Base-by-base conservation (phyloP, 306 rosid species). In the Cajanus cajan region DNA sequence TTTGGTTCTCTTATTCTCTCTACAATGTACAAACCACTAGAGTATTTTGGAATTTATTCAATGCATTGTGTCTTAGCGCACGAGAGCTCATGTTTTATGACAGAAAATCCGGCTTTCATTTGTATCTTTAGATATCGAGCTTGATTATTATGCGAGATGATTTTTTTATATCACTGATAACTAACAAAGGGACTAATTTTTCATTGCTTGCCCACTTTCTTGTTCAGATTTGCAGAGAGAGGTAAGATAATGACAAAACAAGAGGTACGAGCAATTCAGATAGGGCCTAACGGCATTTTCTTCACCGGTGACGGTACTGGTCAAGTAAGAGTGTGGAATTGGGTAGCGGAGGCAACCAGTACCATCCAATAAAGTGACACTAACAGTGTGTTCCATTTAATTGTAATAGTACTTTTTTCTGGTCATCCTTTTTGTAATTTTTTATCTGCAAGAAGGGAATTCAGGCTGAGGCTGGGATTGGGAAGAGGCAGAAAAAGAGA, bases 231-330 rank as follows among this genome's bases (percentile, higher is more conserved):
- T 73, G 81, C 97, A 16, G 98, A 95, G 90, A 92, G 96, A 62
- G 98, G 98, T 15, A 92, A 90, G 86, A 85, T 95, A 79, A 86
- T 83, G 41, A 71, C 93, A 2, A 93, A 90, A 69, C 84, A 88
- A 86, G 98, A 95, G 78, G 90, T 89, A 12, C 85, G 97, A 76
- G 91, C 97, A 21, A 90, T 95, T 54, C 94, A 95, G 82, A 43
- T 43, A 1, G 98, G 98, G 48, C 98, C 98, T 0, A 85, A 92
- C 18, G 89, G 92, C 83, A 71, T 95, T 63, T 92, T 95, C 88
- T 95, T 95, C 85, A 92, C 98, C 0, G 98, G 98, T 24, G 98
- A 92, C 40, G 98, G 93, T 80, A 87, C 98, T 1, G 98, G 98
- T 44, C 87, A 87, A 87, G 96, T 95, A 59, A 90, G 74, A 87